phyloP scores from a whole-genome alignment of 2,329 filamentous ascomycete species.

The Neonectria hederae region DNA sequence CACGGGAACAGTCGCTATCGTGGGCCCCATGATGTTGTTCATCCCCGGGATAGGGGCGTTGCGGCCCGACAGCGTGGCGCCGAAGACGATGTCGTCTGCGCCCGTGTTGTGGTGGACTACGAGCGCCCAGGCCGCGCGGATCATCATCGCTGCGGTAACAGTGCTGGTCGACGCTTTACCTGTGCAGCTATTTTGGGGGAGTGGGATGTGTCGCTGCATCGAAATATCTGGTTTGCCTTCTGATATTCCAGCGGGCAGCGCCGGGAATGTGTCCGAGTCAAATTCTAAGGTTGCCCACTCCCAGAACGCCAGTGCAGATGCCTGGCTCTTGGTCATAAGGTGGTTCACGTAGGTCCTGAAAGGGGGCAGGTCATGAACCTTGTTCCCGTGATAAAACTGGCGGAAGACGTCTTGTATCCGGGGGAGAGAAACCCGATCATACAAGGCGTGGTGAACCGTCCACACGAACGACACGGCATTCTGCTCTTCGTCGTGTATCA shows the following conservation, averaged over 20 bases:
- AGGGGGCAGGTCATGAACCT: neutral
- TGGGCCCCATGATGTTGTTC: neutral
- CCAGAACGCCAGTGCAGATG: conserved; percentile 15
- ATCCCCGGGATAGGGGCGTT: no score
- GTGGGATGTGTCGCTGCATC: neutral
- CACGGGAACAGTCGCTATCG: neutral
- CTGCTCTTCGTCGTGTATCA: neutral
- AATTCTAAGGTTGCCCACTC: conserved; percentile 18
- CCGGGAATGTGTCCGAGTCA: conserved; percentile 12
- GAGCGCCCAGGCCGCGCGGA: no score
- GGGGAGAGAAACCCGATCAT: conserved; percentile 14
- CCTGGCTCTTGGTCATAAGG: conserved; percentile 8
- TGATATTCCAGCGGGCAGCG: conserved; percentile 7
- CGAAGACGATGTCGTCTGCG: no score
- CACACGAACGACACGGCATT: conserved; percentile 7
- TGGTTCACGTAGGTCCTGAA: conserved; percentile 4
- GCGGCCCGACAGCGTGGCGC: no score
- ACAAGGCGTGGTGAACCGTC: conserved; percentile 18
- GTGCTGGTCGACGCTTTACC: neutral
- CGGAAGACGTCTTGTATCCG: conserved; percentile 8
- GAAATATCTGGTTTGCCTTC: conserved; percentile 9
- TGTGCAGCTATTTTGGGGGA: neutral
- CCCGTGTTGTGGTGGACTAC: no score
- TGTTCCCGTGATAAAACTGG: conserved; percentile 7
- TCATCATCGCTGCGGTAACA: conserved; percentile 5